Evolutionary conservation across 495 filamentous ascomycete species (phyloP).

Genomic region (Cercophora newfieldiana): DNA sequence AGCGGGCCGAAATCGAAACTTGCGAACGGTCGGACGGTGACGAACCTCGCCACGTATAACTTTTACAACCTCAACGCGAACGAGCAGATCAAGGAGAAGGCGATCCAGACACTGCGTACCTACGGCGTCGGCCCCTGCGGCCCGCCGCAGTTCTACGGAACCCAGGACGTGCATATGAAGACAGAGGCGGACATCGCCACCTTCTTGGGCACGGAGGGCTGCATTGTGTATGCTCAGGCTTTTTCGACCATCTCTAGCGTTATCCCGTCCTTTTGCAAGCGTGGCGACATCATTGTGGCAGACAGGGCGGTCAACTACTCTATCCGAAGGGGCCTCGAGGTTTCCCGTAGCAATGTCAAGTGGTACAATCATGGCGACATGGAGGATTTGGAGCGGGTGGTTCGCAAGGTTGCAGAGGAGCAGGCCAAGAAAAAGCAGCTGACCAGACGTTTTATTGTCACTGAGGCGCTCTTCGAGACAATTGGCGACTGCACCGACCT

Average conservation of each 20-base stretch:
- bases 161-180: constrained; percentile 97
- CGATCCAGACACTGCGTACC: constrained; percentile 85
- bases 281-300: constrained; percentile 97
- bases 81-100: constrained; percentile 89
- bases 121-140: constrained; percentile 97
- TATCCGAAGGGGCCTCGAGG: constrained; percentile 90
- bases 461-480: constrained; percentile 91
- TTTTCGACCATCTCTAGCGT: constrained; percentile 94
- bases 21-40: constrained; percentile 83
- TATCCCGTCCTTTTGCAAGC: constrained; percentile 93
- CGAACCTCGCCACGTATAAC: constrained; percentile 90
- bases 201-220: constrained; percentile 79
- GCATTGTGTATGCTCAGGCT: constrained; percentile 92
- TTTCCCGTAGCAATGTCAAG: constrained; percentile 81
- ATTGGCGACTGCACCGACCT: constrained; percentile 83
- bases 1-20: constrained; percentile 89
- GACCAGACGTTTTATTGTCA: constrained; percentile 93
- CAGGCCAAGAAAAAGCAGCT: constrained; percentile 83
- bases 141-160: constrained; percentile 96
- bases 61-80: constrained; percentile 96
- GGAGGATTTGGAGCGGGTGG: constrained; percentile 84
- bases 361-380: constrained; percentile 98
- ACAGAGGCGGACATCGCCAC: constrained; percentile 91
- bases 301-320: constrained; percentile 93
- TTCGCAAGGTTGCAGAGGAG: constrained; percentile 83